Evolutionary conservation across 805 yeast species (phyloP).

Genomic region (Torulaspora microellipsoides): DNA sequence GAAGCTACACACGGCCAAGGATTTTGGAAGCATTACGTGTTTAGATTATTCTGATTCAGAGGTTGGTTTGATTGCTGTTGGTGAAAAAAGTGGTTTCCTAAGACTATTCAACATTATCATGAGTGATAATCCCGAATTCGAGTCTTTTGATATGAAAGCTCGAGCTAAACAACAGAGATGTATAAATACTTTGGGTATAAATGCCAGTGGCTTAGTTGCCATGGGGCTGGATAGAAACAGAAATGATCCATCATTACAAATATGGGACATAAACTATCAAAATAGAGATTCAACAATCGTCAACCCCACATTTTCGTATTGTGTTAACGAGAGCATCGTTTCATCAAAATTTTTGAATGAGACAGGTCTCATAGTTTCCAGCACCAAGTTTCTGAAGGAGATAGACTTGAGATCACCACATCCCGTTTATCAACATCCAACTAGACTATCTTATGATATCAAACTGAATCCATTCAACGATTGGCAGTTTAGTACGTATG

Average conservation of each 20-base stretch:
- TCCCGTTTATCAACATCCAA: conserved; percentile 69
- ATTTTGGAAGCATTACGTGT: conserved; percentile 66
- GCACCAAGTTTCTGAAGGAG: conserved; percentile 72
- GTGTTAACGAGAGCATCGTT: conserved; percentile 70
- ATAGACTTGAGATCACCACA: conserved; percentile 64
- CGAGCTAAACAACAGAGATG: conserved; percentile 66
- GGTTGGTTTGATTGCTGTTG: conserved; percentile 64
- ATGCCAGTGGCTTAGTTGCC: conserved; percentile 58
- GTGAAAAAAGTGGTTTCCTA: conserved; percentile 66
- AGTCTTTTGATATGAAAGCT: conserved; percentile 15
- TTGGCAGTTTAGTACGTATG: conserved; percentile 64
- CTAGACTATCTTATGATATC: conserved; percentile 66
- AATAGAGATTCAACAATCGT: conserved; percentile 47
- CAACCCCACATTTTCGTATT: conserved; percentile 52
- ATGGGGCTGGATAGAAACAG: conserved; percentile 76
- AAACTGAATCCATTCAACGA: conserved; percentile 64
- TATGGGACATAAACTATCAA: conserved; percentile 74
- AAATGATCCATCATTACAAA: conserved; percentile 67
- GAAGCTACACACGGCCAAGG: conserved; percentile 50
- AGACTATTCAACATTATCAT: conserved; percentile 55
- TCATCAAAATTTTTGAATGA: conserved; percentile 65
- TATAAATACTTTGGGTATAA: conserved; percentile 71
- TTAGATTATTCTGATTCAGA: conserved; percentile 53
- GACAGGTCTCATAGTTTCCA: conserved; percentile 62
- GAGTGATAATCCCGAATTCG: conserved; percentile 16